phyloP scores from a whole-genome alignment of 1,284 basidiomycete genomes.

The Ceratobasidium sp. region DNA sequence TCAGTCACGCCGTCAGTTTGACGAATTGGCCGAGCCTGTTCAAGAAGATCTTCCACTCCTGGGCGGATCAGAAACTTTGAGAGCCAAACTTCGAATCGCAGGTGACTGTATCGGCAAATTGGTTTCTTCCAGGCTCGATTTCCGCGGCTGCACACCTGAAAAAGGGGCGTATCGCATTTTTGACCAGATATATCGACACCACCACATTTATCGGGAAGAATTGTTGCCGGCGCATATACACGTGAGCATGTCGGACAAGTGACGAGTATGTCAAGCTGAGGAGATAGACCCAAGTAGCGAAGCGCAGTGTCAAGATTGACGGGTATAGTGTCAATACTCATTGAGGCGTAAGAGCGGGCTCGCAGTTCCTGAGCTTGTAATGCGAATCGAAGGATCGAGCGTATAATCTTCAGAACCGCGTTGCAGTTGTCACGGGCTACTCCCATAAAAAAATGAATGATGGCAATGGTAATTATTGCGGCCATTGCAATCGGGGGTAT shows the following conservation, averaged over 20 bases:
- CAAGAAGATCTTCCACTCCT: constrained; percentile 17
- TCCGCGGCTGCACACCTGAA: background rate
- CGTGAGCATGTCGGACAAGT: background rate
- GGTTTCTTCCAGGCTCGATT: background rate
- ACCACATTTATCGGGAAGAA: background rate
- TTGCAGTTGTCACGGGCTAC: background rate
- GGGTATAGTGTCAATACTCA: background rate
- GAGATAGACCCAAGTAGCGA: background rate
- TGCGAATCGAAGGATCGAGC: background rate
- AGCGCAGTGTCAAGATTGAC: background rate
- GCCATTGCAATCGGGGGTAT: constrained; percentile 37
- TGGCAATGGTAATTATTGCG: background rate
- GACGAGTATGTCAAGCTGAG: background rate
- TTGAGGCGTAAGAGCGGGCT: background rate
- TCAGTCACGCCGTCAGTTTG: background rate
- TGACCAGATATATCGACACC: background rate
- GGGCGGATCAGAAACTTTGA: constrained; percentile 2
- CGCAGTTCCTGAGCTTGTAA: background rate
- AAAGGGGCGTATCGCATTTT: background rate
- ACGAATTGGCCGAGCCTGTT: background rate
- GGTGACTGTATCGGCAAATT: background rate
- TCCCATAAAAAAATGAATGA: background rate
- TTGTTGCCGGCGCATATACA: background rate
- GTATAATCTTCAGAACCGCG: background rate
- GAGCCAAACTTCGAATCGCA: background rate